A percentile compares a stretch with the other conserved stretches of the same genome.
Evolutionary conservation across 148 eudicot genomes (phyloP).

Genomic region (Hydrangea macrophylla): DNA sequence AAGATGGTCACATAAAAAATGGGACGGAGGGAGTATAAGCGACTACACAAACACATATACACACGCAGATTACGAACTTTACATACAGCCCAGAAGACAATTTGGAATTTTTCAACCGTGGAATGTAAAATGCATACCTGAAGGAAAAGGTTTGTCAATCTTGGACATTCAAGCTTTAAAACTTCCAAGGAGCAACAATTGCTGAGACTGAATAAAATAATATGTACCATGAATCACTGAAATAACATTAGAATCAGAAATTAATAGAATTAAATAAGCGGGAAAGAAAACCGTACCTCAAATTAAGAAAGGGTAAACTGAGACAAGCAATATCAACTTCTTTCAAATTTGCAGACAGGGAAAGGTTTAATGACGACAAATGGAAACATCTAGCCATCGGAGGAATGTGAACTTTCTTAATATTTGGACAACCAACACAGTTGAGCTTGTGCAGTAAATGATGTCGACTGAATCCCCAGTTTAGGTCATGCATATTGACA

Average conservation of each 20-base stretch:
- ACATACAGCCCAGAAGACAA: neutral
- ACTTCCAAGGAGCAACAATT: slow-evolving; percentile 81
- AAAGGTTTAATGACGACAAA: slow-evolving; percentile 73
- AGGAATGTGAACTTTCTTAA: slow-evolving; percentile 74
- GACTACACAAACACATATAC: neutral
- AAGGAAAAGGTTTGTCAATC: slow-evolving; percentile 73
- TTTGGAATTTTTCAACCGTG: neutral
- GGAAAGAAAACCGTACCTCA: slow-evolving; percentile 48
- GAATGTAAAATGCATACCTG: slow-evolving; percentile 50
- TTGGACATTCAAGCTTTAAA: slow-evolving; percentile 76
- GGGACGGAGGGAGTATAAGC: no score
- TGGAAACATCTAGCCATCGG: slow-evolving; percentile 57
- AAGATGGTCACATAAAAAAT: no score
- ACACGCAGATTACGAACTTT: no score
- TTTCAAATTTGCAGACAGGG: slow-evolving; percentile 75
- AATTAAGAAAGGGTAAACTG: slow-evolving; percentile 73
- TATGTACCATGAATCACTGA: no score
- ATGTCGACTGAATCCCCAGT: slow-evolving; percentile 54
- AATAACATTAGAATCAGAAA: neutral
- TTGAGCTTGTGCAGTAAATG: slow-evolving; percentile 66
- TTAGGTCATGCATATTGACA: slow-evolving; percentile 84
- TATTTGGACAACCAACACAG: slow-evolving; percentile 91
- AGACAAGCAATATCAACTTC: slow-evolving; percentile 77
- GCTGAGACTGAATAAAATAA: slow-evolving; percentile 39
- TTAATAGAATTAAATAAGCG: neutral